These are phyloP conservation scores for Russula olivacea DNA, from an alignment of 768 basidiomycete species.

Conservation along the genomic window DNA sequence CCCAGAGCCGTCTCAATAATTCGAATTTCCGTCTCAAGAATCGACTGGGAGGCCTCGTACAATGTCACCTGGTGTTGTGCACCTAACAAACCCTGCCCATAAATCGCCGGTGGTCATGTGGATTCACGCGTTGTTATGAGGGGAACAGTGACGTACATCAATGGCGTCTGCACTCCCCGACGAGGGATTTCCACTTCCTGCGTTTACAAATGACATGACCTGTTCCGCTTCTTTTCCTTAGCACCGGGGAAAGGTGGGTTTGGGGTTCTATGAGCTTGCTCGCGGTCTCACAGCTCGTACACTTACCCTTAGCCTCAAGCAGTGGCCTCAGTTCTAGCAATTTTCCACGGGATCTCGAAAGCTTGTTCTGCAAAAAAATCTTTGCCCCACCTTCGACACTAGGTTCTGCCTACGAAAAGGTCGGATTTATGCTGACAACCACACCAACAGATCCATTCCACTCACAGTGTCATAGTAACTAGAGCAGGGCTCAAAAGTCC, in stretches of 20 bases:
- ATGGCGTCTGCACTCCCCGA: conserved; percentile 55
- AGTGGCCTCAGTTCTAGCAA: conserved; percentile 55
- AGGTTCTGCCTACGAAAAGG: conserved; percentile 45
- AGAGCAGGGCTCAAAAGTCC: conserved; percentile 68
- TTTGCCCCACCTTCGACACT: conserved; percentile 65
- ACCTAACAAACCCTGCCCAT: conserved; percentile 54
- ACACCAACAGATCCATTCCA: conserved; percentile 1
- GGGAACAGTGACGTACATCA: conserved; percentile 42
- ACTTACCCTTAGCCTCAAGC: conserved; percentile 57
- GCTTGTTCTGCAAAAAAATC: conserved; percentile 75
- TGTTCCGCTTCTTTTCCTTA: conserved; percentile 53
- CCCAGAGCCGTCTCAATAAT: conserved; percentile 55
- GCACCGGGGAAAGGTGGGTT: neutral
- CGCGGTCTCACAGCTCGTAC: conserved; percentile 12
- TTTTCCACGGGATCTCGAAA: conserved; percentile 53
- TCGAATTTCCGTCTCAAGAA: conserved; percentile 60
- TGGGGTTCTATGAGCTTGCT: neutral
- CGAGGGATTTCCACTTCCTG: conserved; percentile 44
- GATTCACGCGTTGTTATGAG: conserved; percentile 4
- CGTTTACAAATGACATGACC: conserved; percentile 40
- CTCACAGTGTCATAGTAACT: conserved; percentile 72
- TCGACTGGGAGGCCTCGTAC: conserved; percentile 49
- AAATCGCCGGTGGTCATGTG: conserved; percentile 12
- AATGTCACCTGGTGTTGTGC: conserved; percentile 52
- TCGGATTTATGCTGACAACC: neutral